A percentile compares a stretch with the other conserved stretches of the same genome.
Conservation (phyloP, 2,329 filamentous ascomycete species). For the Penicillium sp. region DNA sequence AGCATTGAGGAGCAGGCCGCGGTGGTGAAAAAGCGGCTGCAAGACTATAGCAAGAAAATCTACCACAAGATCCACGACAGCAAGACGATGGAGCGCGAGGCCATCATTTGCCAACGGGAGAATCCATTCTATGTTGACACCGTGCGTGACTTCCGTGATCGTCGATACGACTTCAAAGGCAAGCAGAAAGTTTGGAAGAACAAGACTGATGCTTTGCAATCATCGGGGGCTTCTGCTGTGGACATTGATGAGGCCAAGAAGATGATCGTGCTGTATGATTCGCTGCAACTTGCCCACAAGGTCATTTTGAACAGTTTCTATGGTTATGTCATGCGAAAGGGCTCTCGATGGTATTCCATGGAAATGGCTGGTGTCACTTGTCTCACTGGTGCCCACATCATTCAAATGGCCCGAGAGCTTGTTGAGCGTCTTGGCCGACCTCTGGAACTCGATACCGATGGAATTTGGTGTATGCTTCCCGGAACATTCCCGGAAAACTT, state of each 20-base stretch:
- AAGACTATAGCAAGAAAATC: conserved; percentile 94
- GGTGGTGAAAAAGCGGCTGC: conserved; percentile 77
- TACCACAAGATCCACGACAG: conserved; percentile 98
- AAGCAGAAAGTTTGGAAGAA: conserved; percentile 98
- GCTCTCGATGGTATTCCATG: conserved; percentile 97
- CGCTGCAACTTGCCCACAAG: conserved; percentile 92
- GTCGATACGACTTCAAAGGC: conserved; percentile 96
- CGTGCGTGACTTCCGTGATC: conserved; percentile 90
- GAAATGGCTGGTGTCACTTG: conserved; percentile 99
- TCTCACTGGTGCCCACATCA: conserved; percentile 90
- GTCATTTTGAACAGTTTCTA: conserved; percentile 99
- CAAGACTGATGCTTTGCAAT: conserved; percentile 81
- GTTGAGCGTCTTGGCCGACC: conserved; percentile 91
- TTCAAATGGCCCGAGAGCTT: conserved; percentile 88
- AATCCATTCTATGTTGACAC: conserved; percentile 99
- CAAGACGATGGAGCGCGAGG: conserved; percentile 85
- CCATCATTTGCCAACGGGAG: conserved; percentile 95
- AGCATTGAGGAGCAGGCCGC: conserved; percentile 72
- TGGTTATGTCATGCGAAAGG: conserved; percentile 98
- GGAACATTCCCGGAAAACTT: conserved; percentile 97
- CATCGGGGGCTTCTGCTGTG: conserved; percentile 64
- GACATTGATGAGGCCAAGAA: conserved; percentile 96
- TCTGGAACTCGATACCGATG: conserved; percentile 91
- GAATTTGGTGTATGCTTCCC: conserved; percentile 99
- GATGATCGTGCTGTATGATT: conserved; percentile 96